phyloP scores from a whole-genome alignment of 1,284 basidiomycete species.

The Neolentinus lepideus region DNA sequence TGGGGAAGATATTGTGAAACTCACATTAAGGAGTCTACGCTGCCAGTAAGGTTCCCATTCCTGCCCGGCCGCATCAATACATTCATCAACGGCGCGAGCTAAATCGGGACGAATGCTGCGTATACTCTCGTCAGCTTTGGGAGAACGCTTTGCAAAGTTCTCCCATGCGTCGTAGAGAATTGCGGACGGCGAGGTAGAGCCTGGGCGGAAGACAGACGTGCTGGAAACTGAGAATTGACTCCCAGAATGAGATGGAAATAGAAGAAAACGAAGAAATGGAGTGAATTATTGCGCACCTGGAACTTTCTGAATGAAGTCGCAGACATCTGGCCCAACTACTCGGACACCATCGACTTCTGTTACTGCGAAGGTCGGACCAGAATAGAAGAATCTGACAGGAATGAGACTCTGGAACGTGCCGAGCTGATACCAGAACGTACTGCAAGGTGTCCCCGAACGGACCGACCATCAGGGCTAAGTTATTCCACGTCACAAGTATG shows the following conservation, averaged over 20 bases:
- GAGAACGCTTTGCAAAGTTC: slow-evolving; percentile 75
- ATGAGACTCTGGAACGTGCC: background rate
- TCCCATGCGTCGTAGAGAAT: slow-evolving; percentile 92
- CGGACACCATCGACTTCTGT: slow-evolving; percentile 88
- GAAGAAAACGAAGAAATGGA: no score
- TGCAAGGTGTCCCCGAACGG: slow-evolving; percentile 85
- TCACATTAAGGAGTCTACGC: slow-evolving; percentile 74
- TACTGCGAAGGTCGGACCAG: slow-evolving; percentile 70
- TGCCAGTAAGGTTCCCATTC: slow-evolving; percentile 94
- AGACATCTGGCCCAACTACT: slow-evolving; percentile 71
- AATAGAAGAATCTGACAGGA: slow-evolving; percentile 65
- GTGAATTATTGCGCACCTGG: slow-evolving; percentile 46
- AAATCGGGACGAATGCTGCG: slow-evolving; percentile 84
- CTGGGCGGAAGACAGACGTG: slow-evolving; percentile 83
- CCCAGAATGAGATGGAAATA: slow-evolving; percentile 8
- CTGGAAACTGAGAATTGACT: slow-evolving; percentile 47
- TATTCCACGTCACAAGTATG: slow-evolving; percentile 81
- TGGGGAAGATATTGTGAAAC: slow-evolving; percentile 17
- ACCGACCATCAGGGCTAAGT: slow-evolving; percentile 80
- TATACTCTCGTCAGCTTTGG: slow-evolving; percentile 91
- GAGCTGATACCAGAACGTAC: slow-evolving; percentile 37
- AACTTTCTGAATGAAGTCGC: slow-evolving; percentile 92
- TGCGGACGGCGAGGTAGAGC: slow-evolving; percentile 87
- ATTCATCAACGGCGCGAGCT: slow-evolving; percentile 84
- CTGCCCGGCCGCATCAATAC: slow-evolving; percentile 88